These are phyloP conservation scores for Elongisporangium anandrum DNA, from an alignment of 352 stramenopile species.

Conservation along the genomic window DNA sequence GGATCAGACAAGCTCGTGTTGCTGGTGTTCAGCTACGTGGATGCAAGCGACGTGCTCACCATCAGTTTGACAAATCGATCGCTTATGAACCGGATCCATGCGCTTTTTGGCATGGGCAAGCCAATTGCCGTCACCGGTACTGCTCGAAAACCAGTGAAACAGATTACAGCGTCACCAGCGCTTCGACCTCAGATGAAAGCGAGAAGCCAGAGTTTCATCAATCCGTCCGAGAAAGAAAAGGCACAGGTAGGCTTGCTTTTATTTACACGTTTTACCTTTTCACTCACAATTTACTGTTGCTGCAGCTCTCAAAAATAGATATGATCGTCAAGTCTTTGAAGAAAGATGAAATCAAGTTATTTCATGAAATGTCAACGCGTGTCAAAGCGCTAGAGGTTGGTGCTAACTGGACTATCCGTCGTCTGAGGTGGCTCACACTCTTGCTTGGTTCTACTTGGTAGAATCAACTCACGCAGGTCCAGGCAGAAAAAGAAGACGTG, in stretches of 20 bases:
- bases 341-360: conserved; percentile 81
- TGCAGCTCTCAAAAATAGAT: conserved; percentile 68
- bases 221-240: conserved; percentile 34
- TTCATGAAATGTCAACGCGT: conserved; percentile 76
- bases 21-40: conserved; percentile 60
- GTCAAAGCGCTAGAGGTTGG: conserved; percentile 69
- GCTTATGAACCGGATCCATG: conserved; percentile 52
- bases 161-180: conserved; percentile 12
- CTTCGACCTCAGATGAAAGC: conserved; percentile 14
- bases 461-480: conserved; percentile 51
- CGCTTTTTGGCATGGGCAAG: conserved; percentile 53
- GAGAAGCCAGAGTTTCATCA: conserved; percentile 32
- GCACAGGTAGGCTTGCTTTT: too few species aligned
- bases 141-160: conserved; percentile 6
- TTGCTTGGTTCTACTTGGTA: conserved; percentile 13
- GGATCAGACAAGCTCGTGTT: conserved; percentile 58
- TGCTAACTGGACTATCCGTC: neutral
- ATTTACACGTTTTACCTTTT: too few species aligned
- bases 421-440: neutral
- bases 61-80: conserved; percentile 59
- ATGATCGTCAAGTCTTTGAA: conserved; percentile 79
- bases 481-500: conserved; percentile 79
- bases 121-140: conserved; percentile 19
- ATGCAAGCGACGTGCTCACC: conserved; percentile 65
- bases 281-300: neutral